Evolutionary conservation across 805 yeast species (phyloP), one percentile per base, ranked within the genome.

Genomic region (Teunomyces atbi): DNA sequence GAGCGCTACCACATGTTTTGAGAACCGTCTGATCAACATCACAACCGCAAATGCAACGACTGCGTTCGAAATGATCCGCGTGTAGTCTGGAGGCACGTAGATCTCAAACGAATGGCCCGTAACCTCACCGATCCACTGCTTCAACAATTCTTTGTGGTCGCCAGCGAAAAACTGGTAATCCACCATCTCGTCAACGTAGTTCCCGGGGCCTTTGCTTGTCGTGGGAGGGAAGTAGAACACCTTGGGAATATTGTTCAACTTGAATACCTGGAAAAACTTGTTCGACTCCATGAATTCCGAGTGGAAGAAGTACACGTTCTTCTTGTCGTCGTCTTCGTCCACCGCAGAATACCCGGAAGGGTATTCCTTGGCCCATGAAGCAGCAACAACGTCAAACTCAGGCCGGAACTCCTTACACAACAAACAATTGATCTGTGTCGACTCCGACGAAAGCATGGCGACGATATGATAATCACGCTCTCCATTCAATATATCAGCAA

Each of bases 161-260:
- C 78, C 79, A 13, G 69, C 69, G 48, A 64, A 62, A 52, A 81
- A 81, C 41, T 68, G 73, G 55, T 69, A 79, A 48, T 77, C 79
- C 3, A 51, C 58, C 45, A 55, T 54, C 15, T 68, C 66, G 15
- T 47, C 41, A 6, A 60, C 32, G 46, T 57, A 64, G 38, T 62
- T 66, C 20, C 62, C 60, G 11, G 66, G 58, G 7, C 64, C 62
- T 23, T 61, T 49, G 27, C 60, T 63, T 1, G 61, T 60, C 10
- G 81, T 71, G 16, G 91, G 86, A 1, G 72, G 64, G 62, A 80
- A 85, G 47, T 84, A 60, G 63, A 71, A 83, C 38, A 90, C 59
- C 59, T 86, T 83, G 26, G 99, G 99, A 21, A 92, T 96, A 46
- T 82, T 82, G 54, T 79, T 78, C 56, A 92, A 66, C 28, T 76